phyloP scores from a whole-genome alignment of 495 filamentous ascomycete genomes.

The Podospora pseudocomata region DNA sequence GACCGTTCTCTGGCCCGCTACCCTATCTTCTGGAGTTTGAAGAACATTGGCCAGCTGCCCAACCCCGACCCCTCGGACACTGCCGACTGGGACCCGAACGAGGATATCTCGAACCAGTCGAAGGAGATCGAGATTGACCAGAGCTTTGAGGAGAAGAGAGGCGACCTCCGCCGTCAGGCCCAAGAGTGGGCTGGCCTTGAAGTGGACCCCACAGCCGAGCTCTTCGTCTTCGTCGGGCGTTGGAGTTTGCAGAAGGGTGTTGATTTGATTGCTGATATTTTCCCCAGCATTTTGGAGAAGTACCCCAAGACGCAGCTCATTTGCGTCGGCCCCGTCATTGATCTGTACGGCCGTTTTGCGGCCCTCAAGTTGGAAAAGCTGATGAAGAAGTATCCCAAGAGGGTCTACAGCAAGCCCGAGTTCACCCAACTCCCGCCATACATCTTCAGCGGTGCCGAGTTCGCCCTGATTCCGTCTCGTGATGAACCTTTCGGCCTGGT shows the following conservation, averaged over 20 bases:
- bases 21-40: slow-evolving; percentile 73
- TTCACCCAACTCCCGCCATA: slow-evolving; percentile 71
- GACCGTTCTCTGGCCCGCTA: slow-evolving; percentile 71
- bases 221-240: slow-evolving; percentile 74
- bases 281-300: slow-evolving; percentile 67
- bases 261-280: slow-evolving; percentile 73
- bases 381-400: slow-evolving; percentile 72
- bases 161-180: slow-evolving; percentile 60
- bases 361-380: slow-evolving; percentile 67
- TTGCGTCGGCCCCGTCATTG: slow-evolving; percentile 69
- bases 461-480: slow-evolving; percentile 73
- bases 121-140: slow-evolving; percentile 55
- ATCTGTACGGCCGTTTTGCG: slow-evolving; percentile 75
- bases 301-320: slow-evolving; percentile 66
- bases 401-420: slow-evolving; percentile 73
- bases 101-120: slow-evolving; percentile 39
- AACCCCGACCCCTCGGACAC: slow-evolving; percentile 76
- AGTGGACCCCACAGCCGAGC: slow-evolving; percentile 62
- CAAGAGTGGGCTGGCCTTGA: slow-evolving; percentile 74
- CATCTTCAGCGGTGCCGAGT: slow-evolving; percentile 76
- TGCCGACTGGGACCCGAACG: slow-evolving; percentile 59
- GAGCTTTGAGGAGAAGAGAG: slow-evolving; percentile 54
- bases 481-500: slow-evolving; percentile 82
- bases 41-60: slow-evolving; percentile 65
- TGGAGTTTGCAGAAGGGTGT: slow-evolving; percentile 80